Evolutionary conservation across 148 eudicot species (phyloP), one percentile per base, ranked within the genome.

Genomic region (Mesembryanthemum crystallinum): DNA sequence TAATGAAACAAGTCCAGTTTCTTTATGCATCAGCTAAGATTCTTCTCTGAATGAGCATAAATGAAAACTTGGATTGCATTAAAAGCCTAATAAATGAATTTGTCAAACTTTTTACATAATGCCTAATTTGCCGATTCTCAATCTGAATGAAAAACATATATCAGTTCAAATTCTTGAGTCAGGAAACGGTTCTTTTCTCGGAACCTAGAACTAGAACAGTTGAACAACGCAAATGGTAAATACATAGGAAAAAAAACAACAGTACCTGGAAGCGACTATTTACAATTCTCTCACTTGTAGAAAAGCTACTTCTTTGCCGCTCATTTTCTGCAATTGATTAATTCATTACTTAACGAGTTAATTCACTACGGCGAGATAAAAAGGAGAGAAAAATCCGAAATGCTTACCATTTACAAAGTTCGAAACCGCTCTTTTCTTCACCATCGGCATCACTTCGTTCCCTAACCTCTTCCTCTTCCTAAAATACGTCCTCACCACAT

Each of bases 391-490:
- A 67, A 11, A 13, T 28, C 29, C 27, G 17, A 33, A 23, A n/a
- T 7, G 55, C 61, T 55, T 81, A 89, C 97, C 93, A 64, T 76
- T 45, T 29, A 66, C 13, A 52, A 23, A 47, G 13, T 47, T 49
- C 67, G 72, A 49, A 76, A 60, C 64, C 12, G 73, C 57, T 80
- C 87, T 77, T 72, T 71, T 84, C 49, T 79, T 86, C 68, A 28
- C 29, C 17, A 43, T 35, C 47, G 76, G 73, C 21, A 76, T n/a
- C 57, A 43, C 66, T 24, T 64, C 87, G 70, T 71, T 30, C 24
- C 58, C 63, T 1, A 33, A 5, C 35, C 76, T 80, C 88, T 80
- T 86, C 83, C 91, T 76, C 81, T 82, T 90, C 82, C 88, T 80
- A 61, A n/a, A 75, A 82, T 82, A 86, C 81, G 83, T 84, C 51